phyloP scores from a whole-genome alignment of 441 rosid species.

The Pelargonium citronellum region DNA sequence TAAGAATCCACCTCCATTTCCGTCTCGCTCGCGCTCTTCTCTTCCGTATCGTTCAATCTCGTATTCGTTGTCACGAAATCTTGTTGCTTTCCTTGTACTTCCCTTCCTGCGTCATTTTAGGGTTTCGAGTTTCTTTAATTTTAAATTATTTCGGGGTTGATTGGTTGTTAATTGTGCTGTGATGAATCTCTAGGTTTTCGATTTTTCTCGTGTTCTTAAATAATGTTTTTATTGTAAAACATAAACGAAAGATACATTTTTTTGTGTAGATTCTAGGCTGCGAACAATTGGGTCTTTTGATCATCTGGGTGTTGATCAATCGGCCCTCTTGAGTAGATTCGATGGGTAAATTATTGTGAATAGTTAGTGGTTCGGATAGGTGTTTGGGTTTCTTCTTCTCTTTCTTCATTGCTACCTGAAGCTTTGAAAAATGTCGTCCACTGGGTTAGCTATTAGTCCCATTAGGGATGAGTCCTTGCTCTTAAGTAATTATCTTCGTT shows the following conservation, averaged over 20 bases:
- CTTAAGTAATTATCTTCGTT: conserved; percentile 2
- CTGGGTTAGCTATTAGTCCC: conserved; percentile 5
- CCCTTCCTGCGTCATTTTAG: neutral
- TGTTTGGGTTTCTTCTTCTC: neutral
- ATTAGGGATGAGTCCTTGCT: conserved; percentile 9
- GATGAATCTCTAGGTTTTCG: neutral
- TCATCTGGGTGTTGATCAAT: conserved; percentile 5
- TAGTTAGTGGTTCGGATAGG: neutral
- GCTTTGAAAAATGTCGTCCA: neutral
- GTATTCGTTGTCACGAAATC: neutral
- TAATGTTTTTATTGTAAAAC: neutral
- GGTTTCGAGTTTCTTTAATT: neutral
- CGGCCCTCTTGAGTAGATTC: neutral
- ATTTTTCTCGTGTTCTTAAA: neutral
- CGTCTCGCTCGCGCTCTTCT: neutral
- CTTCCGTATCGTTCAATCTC: neutral
- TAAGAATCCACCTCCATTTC: neutral
- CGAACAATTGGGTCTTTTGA: neutral
- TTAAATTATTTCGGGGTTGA: neutral
- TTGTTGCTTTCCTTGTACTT: too few species aligned
- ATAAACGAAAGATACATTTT: too few species aligned
- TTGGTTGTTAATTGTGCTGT: neutral
- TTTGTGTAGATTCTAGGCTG: neutral
- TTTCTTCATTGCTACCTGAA: neutral
- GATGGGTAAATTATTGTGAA: neutral